Base-by-base conservation (phyloP, 306 rosid species). In the Pterocarpus macrocarpus region DNA sequence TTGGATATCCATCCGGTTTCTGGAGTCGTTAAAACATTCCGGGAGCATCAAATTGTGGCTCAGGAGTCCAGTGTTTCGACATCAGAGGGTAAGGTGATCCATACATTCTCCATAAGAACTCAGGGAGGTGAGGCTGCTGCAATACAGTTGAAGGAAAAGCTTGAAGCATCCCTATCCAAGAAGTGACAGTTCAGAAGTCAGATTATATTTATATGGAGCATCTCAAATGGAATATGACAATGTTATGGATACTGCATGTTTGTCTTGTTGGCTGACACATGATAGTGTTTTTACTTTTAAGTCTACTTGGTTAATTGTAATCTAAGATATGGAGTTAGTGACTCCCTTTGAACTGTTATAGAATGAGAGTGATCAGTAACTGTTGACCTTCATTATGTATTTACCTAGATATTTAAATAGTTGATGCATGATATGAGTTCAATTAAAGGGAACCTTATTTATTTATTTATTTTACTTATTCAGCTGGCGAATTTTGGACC, bases 1-100 rank as follows among this genome's bases (percentile, higher is more conserved):
- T 68, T 91, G 80, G 98, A 92, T 76, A 57, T 78, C 44, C 98
- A 94, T 76, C 98, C 98, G 2, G 93, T 92, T 90, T 88, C 98
- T 28, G 84, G 73, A 4, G 86, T 94, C 41, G 84, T 94, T 81
- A 78, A 83, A 82, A 73, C 89, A 0, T 86, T 94, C 47, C 67
- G 80, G 73, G 96, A 94, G 82, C 92, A 90, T 57, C 95, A 91
- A 84, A 83, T 94, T 73, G 87, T 71, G 55, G 90, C 96, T 57
- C 89, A 80, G 78, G 98, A 92, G 28, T 65, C 94, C 7, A 75
- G 52, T n/a, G 90, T 91, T 64, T 86, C 90, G 38, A 82, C 87
- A 2, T 90, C 85, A 1, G 83, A 86, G 2, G 87, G 84, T 71
- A 89, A 78, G 63, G 84, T 94, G 52, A 80, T 88, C 64, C 96